These are phyloP conservation scores for Ascoidea asiatica DNA, from an alignment of 805 yeast genomes.

Conservation along the genomic window DNA sequence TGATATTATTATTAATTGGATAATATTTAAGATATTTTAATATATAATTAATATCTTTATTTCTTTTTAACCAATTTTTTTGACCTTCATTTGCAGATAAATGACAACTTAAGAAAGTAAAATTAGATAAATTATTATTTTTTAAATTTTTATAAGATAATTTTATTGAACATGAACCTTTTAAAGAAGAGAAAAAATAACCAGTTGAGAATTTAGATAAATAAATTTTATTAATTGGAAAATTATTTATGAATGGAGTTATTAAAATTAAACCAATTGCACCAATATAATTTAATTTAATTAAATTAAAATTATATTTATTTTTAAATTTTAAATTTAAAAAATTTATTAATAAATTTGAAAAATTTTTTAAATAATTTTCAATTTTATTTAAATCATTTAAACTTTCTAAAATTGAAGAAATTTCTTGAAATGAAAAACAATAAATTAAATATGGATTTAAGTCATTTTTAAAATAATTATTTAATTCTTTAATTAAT, in stretches of 20 bases:
- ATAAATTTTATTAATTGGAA: constrained; percentile 18
- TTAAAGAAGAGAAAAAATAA: constrained; percentile 42
- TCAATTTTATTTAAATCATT: constrained; percentile 23
- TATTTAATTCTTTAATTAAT: constrained; percentile 18
- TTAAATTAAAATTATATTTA: constrained; percentile 23
- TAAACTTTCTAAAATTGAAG: constrained; percentile 41
- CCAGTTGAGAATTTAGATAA: constrained; percentile 39
- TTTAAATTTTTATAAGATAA: constrained; percentile 19
- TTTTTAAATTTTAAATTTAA: constrained; percentile 22
- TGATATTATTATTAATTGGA: too few relatives aligned
- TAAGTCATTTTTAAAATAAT: constrained; percentile 19
- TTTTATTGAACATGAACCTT: constrained; percentile 62
- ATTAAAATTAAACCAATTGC: constrained; percentile 42
- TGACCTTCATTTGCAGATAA: constrained; percentile 69
- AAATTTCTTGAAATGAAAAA: constrained; percentile 57
- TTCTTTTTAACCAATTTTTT: constrained; percentile 30
- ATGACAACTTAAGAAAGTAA: constrained; percentile 62
- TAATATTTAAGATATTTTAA: constrained; percentile 42
- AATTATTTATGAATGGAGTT: constrained; percentile 22
- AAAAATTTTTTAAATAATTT: constrained; percentile 21
- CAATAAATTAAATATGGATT: constrained; percentile 32
- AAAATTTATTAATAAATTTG: constrained; percentile 21
- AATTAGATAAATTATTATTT: constrained; percentile 15
- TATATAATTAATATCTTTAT: constrained; percentile 34
- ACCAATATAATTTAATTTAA: constrained; percentile 36